These are phyloP conservation scores for Malassezia sp. DNA, from an alignment of 1,284 basidiomycete genomes.

Conservation along the genomic window DNA sequence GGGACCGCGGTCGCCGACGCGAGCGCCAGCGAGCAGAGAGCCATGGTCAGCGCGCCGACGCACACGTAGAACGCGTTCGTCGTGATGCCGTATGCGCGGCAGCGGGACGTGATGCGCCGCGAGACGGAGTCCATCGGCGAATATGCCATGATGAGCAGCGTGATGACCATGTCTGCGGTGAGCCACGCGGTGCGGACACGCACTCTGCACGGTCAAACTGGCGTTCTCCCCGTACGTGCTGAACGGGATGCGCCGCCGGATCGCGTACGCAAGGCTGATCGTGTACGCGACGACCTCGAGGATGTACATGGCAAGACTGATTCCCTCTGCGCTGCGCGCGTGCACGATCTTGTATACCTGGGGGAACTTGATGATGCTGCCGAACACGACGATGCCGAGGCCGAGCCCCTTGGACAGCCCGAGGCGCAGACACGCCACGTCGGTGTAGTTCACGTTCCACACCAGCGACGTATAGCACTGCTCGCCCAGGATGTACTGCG, in stretches of 20 bases:
- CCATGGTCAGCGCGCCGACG: conserved; percentile 68
- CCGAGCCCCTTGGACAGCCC: conserved; percentile 84
- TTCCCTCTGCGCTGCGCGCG: conserved; percentile 64
- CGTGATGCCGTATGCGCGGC: conserved; percentile 6
- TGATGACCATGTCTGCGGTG: conserved; percentile 39
- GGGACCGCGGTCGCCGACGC: conserved; percentile 27
- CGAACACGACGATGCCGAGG: conserved; percentile 80
- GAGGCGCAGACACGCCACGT: conserved; percentile 76
- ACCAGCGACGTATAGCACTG: conserved; percentile 82
- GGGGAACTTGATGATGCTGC: conserved; percentile 88
- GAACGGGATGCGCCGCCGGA: conserved; percentile 72
- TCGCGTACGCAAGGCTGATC: conserved; percentile 69
- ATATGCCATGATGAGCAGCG: conserved; percentile 35
- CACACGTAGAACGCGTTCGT: conserved; percentile 18
- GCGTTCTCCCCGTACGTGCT: conserved; percentile 67
- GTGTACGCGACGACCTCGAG: conserved; percentile 70
- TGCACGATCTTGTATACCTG: conserved; percentile 57
- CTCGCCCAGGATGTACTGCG: conserved; percentile 64
- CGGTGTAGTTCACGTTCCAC: conserved; percentile 72
- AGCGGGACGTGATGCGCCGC: conserved; percentile 17
- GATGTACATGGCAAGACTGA: conserved; percentile 53
- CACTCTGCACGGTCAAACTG: conserved; percentile 41
- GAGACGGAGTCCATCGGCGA: conserved; percentile 31
- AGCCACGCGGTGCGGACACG: conserved; percentile 4
- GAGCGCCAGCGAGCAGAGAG: conserved; percentile 58